A percentile compares a stretch with the other conserved stretches of the same genome.
These are phyloP conservation scores for Pichia paraexigua DNA, from an alignment of 805 yeast species.

Conservation along the genomic window DNA sequence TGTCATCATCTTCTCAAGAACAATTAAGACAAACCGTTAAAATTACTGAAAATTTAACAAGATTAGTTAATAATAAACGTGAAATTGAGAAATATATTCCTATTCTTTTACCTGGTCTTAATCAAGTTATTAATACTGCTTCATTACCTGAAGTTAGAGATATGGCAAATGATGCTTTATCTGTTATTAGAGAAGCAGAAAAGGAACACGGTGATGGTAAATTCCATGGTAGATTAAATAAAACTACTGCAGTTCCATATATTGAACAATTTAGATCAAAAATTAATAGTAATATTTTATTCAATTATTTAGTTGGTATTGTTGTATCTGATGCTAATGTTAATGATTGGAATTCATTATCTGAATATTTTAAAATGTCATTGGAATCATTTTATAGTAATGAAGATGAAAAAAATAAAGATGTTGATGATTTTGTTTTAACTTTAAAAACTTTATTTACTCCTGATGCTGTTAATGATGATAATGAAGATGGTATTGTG, in stretches of 20 bases:
- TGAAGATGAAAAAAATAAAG: slow-evolving; percentile 29
- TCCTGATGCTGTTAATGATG: slow-evolving; percentile 46
- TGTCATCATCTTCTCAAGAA: slow-evolving; percentile 87
- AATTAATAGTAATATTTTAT: slow-evolving; percentile 32
- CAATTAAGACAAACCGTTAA: slow-evolving; percentile 95
- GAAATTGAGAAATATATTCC: slow-evolving; percentile 90
- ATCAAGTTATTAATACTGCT: slow-evolving; percentile 81
- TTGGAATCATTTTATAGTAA: slow-evolving; percentile 27
- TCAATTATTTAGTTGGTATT: slow-evolving; percentile 43
- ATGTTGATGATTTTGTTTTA: slow-evolving; percentile 37
- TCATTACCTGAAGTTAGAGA: slow-evolving; percentile 95
- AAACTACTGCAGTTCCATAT: slow-evolving; percentile 44
- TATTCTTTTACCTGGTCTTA: slow-evolving; percentile 80
- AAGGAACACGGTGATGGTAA: slow-evolving; percentile 58
- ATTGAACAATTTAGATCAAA: slow-evolving; percentile 24
- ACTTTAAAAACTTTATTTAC: slow-evolving; percentile 49
- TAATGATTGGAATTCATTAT: slow-evolving; percentile 60
- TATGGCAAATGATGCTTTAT: slow-evolving; percentile 77
- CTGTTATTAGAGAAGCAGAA: slow-evolving; percentile 77
- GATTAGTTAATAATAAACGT: slow-evolving; percentile 87
- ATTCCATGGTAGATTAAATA: slow-evolving; percentile 66
- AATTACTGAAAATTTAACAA: slow-evolving; percentile 90
- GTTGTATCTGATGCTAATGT: slow-evolving; percentile 61
- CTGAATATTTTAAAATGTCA: slow-evolving; percentile 43
- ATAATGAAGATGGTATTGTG: slow-evolving; percentile 74